Percentiles rank a stretch among this genome's conserved stretches.
Evolutionary conservation across 148 eudicot species (phyloP).

Genomic region (Vaccinium vitisidaea): DNA sequence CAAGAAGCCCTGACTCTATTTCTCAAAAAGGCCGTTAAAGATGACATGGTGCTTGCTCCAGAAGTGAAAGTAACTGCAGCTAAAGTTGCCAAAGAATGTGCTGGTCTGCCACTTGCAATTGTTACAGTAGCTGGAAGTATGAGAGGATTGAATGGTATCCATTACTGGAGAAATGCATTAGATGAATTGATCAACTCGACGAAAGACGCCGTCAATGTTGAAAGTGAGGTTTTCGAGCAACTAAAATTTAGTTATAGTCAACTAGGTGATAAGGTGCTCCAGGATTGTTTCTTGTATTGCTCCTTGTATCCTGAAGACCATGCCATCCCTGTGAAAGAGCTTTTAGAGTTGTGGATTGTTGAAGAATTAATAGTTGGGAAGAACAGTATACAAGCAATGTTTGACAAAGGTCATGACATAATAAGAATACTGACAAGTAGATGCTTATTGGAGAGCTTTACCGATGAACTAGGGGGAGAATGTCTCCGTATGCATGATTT

Average conservation of each 20-base stretch:
- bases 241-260: too few relatives aligned
- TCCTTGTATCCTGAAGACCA: too few relatives aligned
- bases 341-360: too few relatives aligned
- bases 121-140: neutral
- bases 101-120: neutral
- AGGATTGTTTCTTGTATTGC: too few relatives aligned
- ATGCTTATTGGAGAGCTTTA: neutral
- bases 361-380: too few relatives aligned
- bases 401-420: too few relatives aligned
- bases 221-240: too few relatives aligned
- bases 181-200: neutral
- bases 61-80: neutral
- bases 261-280: too few relatives aligned
- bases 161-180: neutral
- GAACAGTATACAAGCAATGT: too few relatives aligned
- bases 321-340: too few relatives aligned
- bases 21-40: neutral
- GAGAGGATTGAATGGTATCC: neutral
- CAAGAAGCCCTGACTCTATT: neutral
- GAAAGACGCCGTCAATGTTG: neutral
- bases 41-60: neutral
- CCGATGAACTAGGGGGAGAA: rapidly evolving
- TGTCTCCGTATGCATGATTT: neutral
- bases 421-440: too few relatives aligned
- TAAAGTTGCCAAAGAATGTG: neutral